phyloP scores from a whole-genome alignment of 129 eudicot genomes.

The Heracleum sosnowskyi region DNA sequence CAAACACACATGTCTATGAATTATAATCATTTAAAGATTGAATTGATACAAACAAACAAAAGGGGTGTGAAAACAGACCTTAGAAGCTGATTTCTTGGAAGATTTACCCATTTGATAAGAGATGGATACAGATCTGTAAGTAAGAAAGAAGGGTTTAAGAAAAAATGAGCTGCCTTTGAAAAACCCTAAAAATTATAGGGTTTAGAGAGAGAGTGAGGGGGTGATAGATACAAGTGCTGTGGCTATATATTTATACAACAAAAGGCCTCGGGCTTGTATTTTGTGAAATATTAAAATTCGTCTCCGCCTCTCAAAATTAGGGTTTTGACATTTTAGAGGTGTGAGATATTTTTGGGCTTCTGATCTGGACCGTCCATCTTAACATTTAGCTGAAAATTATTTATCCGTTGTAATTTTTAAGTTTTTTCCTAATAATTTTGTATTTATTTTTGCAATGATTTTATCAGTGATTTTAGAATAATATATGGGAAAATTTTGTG shows the following conservation, averaged over 20 bases:
- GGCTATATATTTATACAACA: background rate
- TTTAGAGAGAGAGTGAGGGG: background rate
- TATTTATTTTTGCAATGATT: no score
- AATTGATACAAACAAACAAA: background rate
- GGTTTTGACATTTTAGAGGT: background rate
- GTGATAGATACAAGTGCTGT: background rate
- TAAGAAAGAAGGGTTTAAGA: background rate
- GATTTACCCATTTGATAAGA: slow-evolving; percentile 8
- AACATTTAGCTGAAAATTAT: background rate
- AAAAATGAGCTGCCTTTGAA: background rate
- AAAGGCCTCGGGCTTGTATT: background rate
- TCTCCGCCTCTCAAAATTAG: background rate
- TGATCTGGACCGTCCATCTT: background rate
- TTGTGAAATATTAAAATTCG: background rate
- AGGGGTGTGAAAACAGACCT: background rate
- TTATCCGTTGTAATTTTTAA: background rate
- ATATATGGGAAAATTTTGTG: no score
- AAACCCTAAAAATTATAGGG: slow-evolving; percentile 1
- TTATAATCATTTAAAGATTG: background rate
- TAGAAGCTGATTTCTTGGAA: slow-evolving; percentile 8
- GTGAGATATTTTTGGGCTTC: background rate
- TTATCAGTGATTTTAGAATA: no score
- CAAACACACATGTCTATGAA: background rate
- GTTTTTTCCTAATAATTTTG: no score
- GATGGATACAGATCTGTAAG: background rate